phyloP scores from a whole-genome alignment of 2,329 filamentous ascomycete species.

The Arthrobotrys sphaeroides region DNA sequence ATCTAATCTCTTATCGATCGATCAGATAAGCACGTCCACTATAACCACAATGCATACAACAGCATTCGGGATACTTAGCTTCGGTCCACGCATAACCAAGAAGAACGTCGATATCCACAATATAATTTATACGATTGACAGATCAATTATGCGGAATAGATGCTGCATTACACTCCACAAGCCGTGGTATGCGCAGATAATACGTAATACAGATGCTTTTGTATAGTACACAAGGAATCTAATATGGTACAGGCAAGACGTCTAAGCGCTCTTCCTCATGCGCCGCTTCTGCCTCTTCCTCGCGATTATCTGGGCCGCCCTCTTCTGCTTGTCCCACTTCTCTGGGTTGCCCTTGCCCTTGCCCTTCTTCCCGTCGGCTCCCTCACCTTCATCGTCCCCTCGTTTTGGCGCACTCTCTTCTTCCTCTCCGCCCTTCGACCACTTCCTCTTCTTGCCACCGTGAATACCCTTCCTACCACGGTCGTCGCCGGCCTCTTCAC shows the following conservation, averaged over 20 bases:
- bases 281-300: conserved; percentile 56
- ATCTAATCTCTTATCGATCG: too few relatives aligned
- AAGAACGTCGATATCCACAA: not conserved
- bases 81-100: not conserved
- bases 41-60: too few relatives aligned
- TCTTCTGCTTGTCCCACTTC: conserved; percentile 55
- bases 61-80: too few relatives aligned
- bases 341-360: conserved; percentile 42
- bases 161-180: too few relatives aligned
- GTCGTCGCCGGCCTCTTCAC: conserved; percentile 25
- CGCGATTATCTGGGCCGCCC: conserved; percentile 56
- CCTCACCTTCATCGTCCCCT: conserved; percentile 52
- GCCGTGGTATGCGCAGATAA: too few relatives aligned
- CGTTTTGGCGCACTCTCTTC: conserved; percentile 57
- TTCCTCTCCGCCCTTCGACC: conserved; percentile 56
- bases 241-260: not conserved
- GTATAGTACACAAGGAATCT: too few relatives aligned
- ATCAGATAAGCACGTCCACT: too few relatives aligned
- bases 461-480: too few relatives aligned
- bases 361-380: conserved; percentile 54
- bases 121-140: too few relatives aligned
- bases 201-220: too few relatives aligned
- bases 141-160: not conserved
- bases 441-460: conserved; percentile 54
- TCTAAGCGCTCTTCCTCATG: conserved; percentile 12